phyloP scores from a whole-genome alignment of 805 yeast genomes.

The Tanozyma kutaoensis region DNA sequence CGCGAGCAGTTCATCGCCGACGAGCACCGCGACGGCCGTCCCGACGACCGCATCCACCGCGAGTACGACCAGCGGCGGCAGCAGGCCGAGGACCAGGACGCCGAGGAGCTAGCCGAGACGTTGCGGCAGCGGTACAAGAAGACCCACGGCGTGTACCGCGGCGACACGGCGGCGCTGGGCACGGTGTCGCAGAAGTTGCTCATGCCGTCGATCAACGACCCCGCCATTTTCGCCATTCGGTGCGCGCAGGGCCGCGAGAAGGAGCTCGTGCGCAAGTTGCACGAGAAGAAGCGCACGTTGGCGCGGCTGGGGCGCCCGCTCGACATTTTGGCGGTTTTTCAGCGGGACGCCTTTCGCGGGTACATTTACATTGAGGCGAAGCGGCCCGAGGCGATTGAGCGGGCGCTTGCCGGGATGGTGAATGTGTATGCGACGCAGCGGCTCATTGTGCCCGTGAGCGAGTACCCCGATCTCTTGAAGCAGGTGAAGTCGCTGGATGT shows the following conservation, averaged over 20 bases:
- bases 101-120: conserved; percentile 85
- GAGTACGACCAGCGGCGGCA: conserved; percentile 83
- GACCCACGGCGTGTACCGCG: conserved; percentile 63
- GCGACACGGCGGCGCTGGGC: conserved; percentile 51
- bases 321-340: conserved; percentile 81
- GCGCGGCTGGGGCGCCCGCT: conserved; percentile 67
- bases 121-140: conserved; percentile 89
- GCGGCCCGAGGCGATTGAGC: conserved; percentile 81
- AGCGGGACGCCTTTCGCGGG: conserved; percentile 86
- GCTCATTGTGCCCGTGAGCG: conserved; percentile 87
- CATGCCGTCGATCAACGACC: conserved; percentile 92
- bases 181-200: conserved; percentile 83
- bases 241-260: conserved; percentile 90
- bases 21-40: conserved; percentile 48
- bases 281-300: conserved; percentile 72
- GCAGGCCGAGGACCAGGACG: conserved; percentile 84
- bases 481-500: conserved; percentile 83
- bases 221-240: conserved; percentile 90
- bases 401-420: conserved; percentile 80
- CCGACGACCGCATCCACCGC: conserved; percentile 69
- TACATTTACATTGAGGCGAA: conserved; percentile 92
- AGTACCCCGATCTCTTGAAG: conserved; percentile 83
- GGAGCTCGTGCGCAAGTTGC: conserved; percentile 71
- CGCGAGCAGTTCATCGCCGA: conserved; percentile 74
- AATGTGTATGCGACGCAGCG: conserved; percentile 66